These are phyloP conservation scores for Xylaria longipes DNA, from an alignment of 495 filamentous ascomycete genomes.

Conservation along the genomic window DNA sequence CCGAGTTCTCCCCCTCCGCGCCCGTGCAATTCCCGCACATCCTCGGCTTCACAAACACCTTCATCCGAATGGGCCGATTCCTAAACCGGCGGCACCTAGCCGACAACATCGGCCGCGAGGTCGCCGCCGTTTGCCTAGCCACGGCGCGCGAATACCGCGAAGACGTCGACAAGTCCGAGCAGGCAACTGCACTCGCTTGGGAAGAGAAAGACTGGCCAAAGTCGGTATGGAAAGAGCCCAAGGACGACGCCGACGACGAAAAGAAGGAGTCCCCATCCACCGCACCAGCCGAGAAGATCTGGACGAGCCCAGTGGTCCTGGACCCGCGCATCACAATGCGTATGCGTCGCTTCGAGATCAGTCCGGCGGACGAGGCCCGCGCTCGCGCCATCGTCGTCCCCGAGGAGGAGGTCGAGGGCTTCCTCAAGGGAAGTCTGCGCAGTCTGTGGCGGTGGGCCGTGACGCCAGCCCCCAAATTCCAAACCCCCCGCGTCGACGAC, in stretches of 20 bases:
- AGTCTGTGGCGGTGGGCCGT: slow-evolving; percentile 53
- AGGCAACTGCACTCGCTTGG: slow-evolving; percentile 68
- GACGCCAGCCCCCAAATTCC: slow-evolving; percentile 36
- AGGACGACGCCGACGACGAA: slow-evolving; percentile 55
- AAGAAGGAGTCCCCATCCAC: slow-evolving; percentile 24
- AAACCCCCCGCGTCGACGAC: slow-evolving; percentile 25
- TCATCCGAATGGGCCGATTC: slow-evolving; percentile 85
- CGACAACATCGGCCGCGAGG: slow-evolving; percentile 86
- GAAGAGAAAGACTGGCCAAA: slow-evolving; percentile 94
- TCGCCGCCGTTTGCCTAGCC: slow-evolving; percentile 81
- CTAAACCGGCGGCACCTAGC: slow-evolving; percentile 84
- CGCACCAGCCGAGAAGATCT: slow-evolving; percentile 64
- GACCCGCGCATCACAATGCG: slow-evolving; percentile 78
- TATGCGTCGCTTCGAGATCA: slow-evolving; percentile 79
- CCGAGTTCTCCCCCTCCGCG: slow-evolving; percentile 66
- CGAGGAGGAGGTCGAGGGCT: slow-evolving; percentile 71
- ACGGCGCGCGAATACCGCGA: slow-evolving; percentile 57
- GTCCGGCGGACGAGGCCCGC: slow-evolving; percentile 69
- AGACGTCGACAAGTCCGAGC: slow-evolving; percentile 59
- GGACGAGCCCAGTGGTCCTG: slow-evolving; percentile 77
- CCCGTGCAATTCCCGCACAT: slow-evolving; percentile 84
- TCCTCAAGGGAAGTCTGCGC: slow-evolving; percentile 58
- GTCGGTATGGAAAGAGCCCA: slow-evolving; percentile 70
- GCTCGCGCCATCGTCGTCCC: slow-evolving; percentile 66
- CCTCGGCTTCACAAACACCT: slow-evolving; percentile 92